These are phyloP conservation scores for Blastobotrys muscicola DNA, from an alignment of 805 yeast species.

Conservation along the genomic window DNA sequence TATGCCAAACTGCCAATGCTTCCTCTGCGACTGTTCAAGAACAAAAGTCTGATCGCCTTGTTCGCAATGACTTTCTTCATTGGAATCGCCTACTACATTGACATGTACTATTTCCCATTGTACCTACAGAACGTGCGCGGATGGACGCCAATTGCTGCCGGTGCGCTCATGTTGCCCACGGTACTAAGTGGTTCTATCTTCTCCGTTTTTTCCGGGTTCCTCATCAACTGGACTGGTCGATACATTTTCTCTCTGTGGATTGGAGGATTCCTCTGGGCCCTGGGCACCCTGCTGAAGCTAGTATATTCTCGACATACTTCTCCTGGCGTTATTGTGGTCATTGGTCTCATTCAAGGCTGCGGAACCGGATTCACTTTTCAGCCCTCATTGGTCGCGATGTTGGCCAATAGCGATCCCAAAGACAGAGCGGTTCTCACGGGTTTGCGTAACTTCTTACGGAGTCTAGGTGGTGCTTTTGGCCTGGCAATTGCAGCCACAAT, in stretches of 20 bases:
- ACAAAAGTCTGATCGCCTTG: constrained; percentile 29
- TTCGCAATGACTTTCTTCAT: constrained; percentile 34
- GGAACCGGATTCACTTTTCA: constrained; percentile 46
- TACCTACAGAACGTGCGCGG: constrained; percentile 40
- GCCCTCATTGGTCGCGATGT: constrained; percentile 47
- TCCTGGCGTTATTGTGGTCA: constrained; percentile 30
- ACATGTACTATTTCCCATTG: constrained; percentile 39
- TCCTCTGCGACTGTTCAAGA: constrained; percentile 39
- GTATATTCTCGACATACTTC: constrained; percentile 26
- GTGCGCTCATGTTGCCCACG: constrained; percentile 34
- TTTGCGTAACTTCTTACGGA: constrained; percentile 45
- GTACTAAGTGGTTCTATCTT: constrained; percentile 33
- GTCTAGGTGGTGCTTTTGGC: constrained; percentile 56
- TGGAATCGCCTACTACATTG: constrained; percentile 39
- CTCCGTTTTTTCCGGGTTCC: constrained; percentile 37
- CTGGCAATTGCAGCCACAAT: constrained; percentile 33
- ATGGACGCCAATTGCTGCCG: constrained; percentile 30
- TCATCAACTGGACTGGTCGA: constrained; percentile 34
- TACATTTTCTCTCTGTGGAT: constrained; percentile 33
- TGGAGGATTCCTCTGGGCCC: constrained; percentile 37
- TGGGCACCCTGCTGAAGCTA: constrained; percentile 34
- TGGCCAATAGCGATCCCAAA: constrained; percentile 39
- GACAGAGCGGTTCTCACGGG: constrained; percentile 54
- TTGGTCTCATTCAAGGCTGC: constrained; percentile 31
- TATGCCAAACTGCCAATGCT: constrained; percentile 43